Base-by-base conservation (phyloP, 2,329 filamentous ascomycete genomes). In the Penicillium sp. region DNA sequence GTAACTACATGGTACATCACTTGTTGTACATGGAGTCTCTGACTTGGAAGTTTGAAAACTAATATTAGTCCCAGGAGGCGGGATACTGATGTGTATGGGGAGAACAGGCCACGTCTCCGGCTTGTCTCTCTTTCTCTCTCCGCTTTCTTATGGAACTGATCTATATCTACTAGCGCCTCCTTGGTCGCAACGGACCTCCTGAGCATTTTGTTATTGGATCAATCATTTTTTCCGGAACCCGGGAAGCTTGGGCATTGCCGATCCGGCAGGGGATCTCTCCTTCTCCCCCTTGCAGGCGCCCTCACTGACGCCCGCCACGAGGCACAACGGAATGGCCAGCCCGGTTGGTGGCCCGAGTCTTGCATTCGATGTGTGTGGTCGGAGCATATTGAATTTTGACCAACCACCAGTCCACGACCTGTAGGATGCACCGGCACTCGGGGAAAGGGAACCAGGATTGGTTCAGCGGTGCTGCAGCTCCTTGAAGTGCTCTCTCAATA, bases 31-130 rank as follows among this genome's bases (percentile, higher is more conserved):
- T 16, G 33, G 41, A 22, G 19, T 22, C 22, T 25, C 8, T 25
- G 22, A 25, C 22, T 7, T n/a, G n/a, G n/a, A n/a, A n/a, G n/a
- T n/a, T n/a, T n/a, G n/a, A n/a, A n/a, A 25, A 25, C 4, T 3
- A 25, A 25, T 25, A 25, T 6, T 25, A 25, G 22, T 25, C 22
- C 22, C 22, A 25, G 22, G 22, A 25, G 22, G 5, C 22, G 22
- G 18, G 12, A 34, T 11, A 27, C 10, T 30, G 35, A 18, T 14
- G 19, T 30, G 46, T 38, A 45, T 50, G 39, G 36, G 44, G 30
- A 49, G 22, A 58, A 61, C 58, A 61, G 58, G 58, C 58, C 58
- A 61, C 58, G 58, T 61, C 58, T 61, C 58, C 50, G 49, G n/a
- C n/a, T 45, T 22, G 19, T 22, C 51, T 45, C 25, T 48, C 44